phyloP scores from a whole-genome alignment of 768 basidiomycete species.

The Galerina marginata region DNA sequence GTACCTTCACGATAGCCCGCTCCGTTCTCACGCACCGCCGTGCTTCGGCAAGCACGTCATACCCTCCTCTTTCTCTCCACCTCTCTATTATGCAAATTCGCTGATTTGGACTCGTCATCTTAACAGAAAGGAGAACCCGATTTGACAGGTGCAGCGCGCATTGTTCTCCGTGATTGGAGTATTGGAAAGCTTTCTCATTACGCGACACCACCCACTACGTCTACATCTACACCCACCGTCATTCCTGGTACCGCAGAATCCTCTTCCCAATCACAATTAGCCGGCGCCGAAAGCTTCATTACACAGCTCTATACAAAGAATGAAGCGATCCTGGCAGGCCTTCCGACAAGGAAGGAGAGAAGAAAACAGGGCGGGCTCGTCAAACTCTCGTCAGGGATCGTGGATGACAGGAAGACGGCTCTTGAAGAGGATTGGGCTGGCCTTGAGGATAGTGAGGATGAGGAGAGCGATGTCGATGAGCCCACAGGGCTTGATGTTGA shows the following conservation, averaged over 20 bases:
- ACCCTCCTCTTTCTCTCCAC: slow-evolving; percentile 18
- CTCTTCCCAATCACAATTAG: slow-evolving; percentile 1
- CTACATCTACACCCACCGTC: slow-evolving; percentile 13
- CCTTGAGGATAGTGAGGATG: slow-evolving; percentile 40
- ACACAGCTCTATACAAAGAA: slow-evolving; percentile 50
- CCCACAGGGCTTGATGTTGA: slow-evolving; percentile 39
- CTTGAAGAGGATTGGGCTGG: slow-evolving; percentile 50
- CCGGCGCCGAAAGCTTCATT: slow-evolving; percentile 20
- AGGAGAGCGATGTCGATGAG: slow-evolving; percentile 37
- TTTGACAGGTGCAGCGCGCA: slow-evolving; percentile 73
- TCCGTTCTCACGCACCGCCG: slow-evolving; percentile 7
- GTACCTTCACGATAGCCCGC: slow-evolving; percentile 13
- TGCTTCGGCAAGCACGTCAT: background rate
- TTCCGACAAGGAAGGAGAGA: slow-evolving; percentile 69
- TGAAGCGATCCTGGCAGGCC: slow-evolving; percentile 49
- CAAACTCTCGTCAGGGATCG: slow-evolving; percentile 42
- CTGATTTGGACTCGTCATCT: slow-evolving; percentile 11
- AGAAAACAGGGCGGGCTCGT: slow-evolving; percentile 67
- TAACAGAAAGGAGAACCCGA: slow-evolving; percentile 74
- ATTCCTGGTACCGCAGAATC: slow-evolving; percentile 7
- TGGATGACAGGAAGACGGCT: slow-evolving; percentile 45
- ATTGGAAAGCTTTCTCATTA: slow-evolving; percentile 76
- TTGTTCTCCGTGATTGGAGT: slow-evolving; percentile 87
- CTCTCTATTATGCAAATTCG: background rate
- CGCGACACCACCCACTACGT: slow-evolving; percentile 53